These are phyloP conservation scores for Phytophthora foliorum DNA, from an alignment of 352 stramenopile genomes.

Conservation along the genomic window DNA sequence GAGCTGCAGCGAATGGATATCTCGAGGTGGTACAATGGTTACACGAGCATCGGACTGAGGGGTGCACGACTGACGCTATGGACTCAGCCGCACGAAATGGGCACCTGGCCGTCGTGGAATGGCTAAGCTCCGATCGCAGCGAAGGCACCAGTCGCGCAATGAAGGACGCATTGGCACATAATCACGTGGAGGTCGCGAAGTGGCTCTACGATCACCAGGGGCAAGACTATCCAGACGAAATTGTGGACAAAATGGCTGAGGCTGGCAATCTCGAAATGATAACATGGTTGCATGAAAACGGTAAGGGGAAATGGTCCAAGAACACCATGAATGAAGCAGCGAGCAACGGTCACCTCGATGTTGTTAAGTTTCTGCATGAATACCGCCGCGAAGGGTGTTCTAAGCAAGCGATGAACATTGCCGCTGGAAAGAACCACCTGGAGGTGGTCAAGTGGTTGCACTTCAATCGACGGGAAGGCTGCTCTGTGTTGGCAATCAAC, in stretches of 20 bases:
- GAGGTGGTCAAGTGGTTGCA: conserved; percentile 16
- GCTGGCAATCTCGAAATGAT: conserved; percentile 11
- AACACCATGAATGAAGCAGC: conserved; percentile 10
- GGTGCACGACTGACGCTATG: not conserved
- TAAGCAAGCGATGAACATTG: conserved; percentile 19
- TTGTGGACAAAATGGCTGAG: not conserved
- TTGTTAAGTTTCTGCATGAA: conserved; percentile 22
- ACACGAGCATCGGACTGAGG: not conserved
- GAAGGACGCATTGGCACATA: not conserved
- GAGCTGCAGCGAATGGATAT: not conserved
- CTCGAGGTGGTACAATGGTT: not conserved
- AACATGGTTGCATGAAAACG: conserved; percentile 1
- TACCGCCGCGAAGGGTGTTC: conserved; percentile 18
- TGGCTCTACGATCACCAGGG: not conserved
- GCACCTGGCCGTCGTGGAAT: conserved; percentile 1
- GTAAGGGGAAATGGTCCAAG: conserved; percentile 1
- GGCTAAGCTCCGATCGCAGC: not conserved
- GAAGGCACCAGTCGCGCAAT: not conserved
- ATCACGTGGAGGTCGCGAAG: not conserved
- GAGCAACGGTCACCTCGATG: conserved; percentile 2
- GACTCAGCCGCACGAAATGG: not conserved
- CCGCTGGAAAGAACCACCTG: conserved; percentile 11
- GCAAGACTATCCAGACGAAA: not conserved
- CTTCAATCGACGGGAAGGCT: conserved; percentile 1
- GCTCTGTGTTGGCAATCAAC: conserved; percentile 6